These are phyloP conservation scores for Linaria vulgaris DNA, from an alignment of 257 asterid genomes.

Conservation along the genomic window DNA sequence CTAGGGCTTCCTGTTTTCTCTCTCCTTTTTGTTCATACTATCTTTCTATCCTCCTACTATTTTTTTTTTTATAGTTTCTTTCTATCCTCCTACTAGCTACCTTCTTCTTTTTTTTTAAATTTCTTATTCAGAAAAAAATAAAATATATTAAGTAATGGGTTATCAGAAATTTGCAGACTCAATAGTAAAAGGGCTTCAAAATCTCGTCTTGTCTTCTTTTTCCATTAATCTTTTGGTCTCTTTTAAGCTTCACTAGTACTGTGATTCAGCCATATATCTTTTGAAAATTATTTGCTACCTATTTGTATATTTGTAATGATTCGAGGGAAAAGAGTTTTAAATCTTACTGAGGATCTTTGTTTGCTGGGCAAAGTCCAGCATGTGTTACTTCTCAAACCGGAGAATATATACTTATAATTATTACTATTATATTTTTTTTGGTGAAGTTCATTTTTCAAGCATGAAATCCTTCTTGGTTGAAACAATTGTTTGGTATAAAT, in stretches of 20 bases:
- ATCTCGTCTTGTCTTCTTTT: slow-evolving; percentile 31
- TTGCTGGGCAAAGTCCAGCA: too few species aligned
- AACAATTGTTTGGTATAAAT: neutral
- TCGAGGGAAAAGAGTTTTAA: neutral
- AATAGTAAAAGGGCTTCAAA: slow-evolving; percentile 26
- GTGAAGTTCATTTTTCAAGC: neutral
- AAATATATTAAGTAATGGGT: too few species aligned
- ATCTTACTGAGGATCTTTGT: too few species aligned
- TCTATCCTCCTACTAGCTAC: slow-evolving; percentile 9
- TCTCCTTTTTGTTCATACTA: neutral
- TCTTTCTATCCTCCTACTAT: slow-evolving; percentile 5
- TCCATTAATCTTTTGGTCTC: slow-evolving; percentile 45
- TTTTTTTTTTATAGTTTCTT: neutral
- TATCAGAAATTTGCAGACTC: slow-evolving; percentile 14
- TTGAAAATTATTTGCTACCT: too few species aligned
- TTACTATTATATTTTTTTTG: too few species aligned
- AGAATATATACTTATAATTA: too few species aligned
- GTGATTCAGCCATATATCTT: neutral
- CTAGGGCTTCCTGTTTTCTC: slow-evolving; percentile 92
- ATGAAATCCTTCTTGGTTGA: neutral
- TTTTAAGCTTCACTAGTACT: neutral
- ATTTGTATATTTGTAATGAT: neutral
- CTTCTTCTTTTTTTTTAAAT: slow-evolving; percentile 2
- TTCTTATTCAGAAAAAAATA: slow-evolving; percentile 20
- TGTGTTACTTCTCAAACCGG: too few species aligned